phyloP scores from a whole-genome alignment of 177 flowering plant species.

The Telopea speciosissima region DNA sequence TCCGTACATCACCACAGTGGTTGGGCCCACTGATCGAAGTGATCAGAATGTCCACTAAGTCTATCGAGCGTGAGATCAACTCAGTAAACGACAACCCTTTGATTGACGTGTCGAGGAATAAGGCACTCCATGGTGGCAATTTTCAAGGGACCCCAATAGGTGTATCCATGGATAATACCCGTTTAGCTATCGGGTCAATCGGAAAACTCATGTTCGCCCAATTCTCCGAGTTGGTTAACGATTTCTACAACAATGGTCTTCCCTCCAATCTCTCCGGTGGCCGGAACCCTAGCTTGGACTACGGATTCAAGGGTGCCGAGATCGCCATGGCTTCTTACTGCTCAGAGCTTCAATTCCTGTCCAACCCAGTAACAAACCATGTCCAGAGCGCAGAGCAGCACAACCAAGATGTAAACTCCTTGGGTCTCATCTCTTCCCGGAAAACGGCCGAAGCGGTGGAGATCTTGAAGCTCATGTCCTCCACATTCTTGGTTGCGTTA shows the following conservation, averaged over 20 bases:
- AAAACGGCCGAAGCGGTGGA: slow-evolving; percentile 52
- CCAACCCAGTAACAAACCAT: slow-evolving; percentile 55
- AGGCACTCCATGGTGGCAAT: slow-evolving; percentile 33
- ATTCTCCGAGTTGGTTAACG: slow-evolving; percentile 43
- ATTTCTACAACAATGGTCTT: slow-evolving; percentile 60
- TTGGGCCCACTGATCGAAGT: slow-evolving; percentile 60
- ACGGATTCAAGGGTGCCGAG: slow-evolving; percentile 62
- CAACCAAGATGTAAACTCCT: slow-evolving; percentile 58
- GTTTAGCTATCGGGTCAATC: slow-evolving; percentile 47
- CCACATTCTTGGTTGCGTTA: slow-evolving; percentile 46
- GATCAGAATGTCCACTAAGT: slow-evolving; percentile 40
- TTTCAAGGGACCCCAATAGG: slow-evolving; percentile 64
- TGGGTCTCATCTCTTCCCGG: slow-evolving; percentile 48
- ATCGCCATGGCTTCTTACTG: slow-evolving; percentile 64
- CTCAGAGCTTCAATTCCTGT: slow-evolving; percentile 52
- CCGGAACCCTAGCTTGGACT: slow-evolving; percentile 55
- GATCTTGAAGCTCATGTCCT: slow-evolving; percentile 52
- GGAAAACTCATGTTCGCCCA: slow-evolving; percentile 61
- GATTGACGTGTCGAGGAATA: slow-evolving; percentile 1
- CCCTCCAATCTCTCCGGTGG: slow-evolving; percentile 56
- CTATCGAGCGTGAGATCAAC: slow-evolving; percentile 26
- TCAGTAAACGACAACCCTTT: background rate
- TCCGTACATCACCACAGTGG: slow-evolving; percentile 67
- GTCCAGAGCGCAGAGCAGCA: slow-evolving; percentile 64
- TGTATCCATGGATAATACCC: slow-evolving; percentile 24